These are phyloP conservation scores for Waltergamsia citrina DNA, from an alignment of 2,329 filamentous ascomycete genomes.

Conservation along the genomic window DNA sequence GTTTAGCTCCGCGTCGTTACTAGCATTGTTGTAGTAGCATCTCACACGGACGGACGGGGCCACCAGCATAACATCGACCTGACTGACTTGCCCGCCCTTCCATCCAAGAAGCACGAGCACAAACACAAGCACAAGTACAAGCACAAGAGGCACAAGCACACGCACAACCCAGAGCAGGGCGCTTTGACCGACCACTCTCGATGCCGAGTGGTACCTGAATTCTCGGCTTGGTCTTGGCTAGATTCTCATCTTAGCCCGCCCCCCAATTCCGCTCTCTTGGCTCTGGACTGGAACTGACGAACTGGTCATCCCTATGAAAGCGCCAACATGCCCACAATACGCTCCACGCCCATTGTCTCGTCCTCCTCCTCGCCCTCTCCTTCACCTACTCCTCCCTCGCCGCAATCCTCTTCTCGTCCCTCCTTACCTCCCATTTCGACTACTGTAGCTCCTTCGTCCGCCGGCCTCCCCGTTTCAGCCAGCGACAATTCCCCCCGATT, in stretches of 20 bases:
- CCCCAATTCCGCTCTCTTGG: too few species aligned
- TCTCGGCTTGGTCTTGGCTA: not conserved
- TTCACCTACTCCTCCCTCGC: not conserved
- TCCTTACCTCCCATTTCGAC: constrained; percentile 4
- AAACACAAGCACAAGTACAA: too few species aligned
- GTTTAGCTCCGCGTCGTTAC: too few species aligned
- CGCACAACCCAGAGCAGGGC: not conserved
- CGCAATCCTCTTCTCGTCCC: constrained; percentile 4
- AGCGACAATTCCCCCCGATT: not conserved
- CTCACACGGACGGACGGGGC: too few species aligned
- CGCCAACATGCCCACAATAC: constrained; percentile 3
- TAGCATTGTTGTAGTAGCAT: too few species aligned
- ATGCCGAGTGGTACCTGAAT: not conserved
- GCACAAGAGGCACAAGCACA: not conserved
- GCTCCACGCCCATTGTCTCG: not conserved
- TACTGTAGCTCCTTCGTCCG: not conserved
- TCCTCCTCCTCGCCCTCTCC: not conserved
- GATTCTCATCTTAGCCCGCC: too few species aligned
- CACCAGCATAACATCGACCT: too few species aligned
- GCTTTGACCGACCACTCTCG: not conserved
- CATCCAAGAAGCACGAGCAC: too few species aligned
- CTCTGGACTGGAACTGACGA: too few species aligned
- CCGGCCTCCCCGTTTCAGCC: not conserved
- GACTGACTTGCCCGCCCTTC: too few species aligned
- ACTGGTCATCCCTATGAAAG: too few species aligned